These are phyloP conservation scores for Crithidia thermophila DNA, from an alignment of 208 protist genomes.

Conservation along the genomic window DNA sequence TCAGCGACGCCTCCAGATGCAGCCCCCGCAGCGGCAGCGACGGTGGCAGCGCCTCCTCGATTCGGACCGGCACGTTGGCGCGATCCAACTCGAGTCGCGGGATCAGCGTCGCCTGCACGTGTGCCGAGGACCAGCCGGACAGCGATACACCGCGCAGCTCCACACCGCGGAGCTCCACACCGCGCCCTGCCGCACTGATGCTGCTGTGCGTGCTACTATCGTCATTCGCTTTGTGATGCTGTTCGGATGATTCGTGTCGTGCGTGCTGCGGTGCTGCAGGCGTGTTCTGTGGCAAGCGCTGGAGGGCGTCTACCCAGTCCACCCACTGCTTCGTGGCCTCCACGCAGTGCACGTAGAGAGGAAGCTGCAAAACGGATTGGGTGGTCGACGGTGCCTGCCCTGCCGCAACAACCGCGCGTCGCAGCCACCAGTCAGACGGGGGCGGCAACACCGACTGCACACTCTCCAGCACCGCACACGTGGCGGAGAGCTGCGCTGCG, in stretches of 20 bases:
- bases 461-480: conserved; percentile 4
- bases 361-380: no score
- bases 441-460: conserved; percentile 20
- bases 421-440: conserved; percentile 32
- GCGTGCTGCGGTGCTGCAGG: neutral
- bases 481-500: neutral
- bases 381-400: no score
- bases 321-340: conserved; percentile 32
- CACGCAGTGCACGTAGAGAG: conserved; percentile 25
- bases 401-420: neutral
- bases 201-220: no score
- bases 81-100: neutral
- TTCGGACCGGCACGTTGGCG: neutral
- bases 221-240: no score
- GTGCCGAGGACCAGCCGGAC: conserved; percentile 20
- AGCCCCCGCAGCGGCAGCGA: conserved; percentile 27
- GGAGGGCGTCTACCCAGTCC: conserved; percentile 20
- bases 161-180: neutral
- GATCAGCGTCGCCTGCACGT: conserved; percentile 7
- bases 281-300: neutral
- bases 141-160: conserved; percentile 27
- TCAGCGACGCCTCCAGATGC: conserved; percentile 19
- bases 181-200: neutral
- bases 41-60: conserved; percentile 19
- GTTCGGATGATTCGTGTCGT: no score